Base-by-base conservation (phyloP, 495 filamentous ascomycete species). In the Xylaria longipes region DNA sequence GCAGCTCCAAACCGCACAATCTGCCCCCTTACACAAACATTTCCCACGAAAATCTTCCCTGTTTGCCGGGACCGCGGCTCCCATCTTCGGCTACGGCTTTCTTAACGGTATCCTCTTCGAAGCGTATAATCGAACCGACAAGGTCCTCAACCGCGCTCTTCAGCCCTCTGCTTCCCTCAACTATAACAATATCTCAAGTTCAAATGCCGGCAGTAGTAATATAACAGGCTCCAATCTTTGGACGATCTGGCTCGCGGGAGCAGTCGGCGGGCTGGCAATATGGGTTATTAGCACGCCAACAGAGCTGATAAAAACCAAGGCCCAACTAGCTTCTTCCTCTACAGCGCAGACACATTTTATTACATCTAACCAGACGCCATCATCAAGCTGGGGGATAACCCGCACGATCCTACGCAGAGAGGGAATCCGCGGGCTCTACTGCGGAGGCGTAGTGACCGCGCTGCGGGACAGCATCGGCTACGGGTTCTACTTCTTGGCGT, bases 401-500 rank as follows among this genome's bases (percentile, higher is more conserved):
- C 86, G 85, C 65, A 84, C 89, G 14, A 86, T 94, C 45, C 76
- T 90, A 60, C 84, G 79, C 50, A 78, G 76, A n/a, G 85, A 89
- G 46, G 93, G 94, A 0, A 74, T 92, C 37, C 81, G 84, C 31
- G 94, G 93, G 0, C 76, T 97, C 12, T 97, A 96, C 79, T 84
- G 87, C 69, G 94, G 93, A 33, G 94, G 94, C 37, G 83, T 79
- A 5, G 87, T 97, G 31, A 97, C 95, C 11, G 92, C 91, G 69
- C 78, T 94, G 58, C 84, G 94, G 57, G 94, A 97, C 80, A 89
- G 90, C 68, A 87, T 97, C 69, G 94, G 94, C 25, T 97, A 97
- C 79, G 94, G 94, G 4, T 97, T 97, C 77, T 97, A 97, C 78
- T 97, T 97, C 80, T 94, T 91, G 90, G 89, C 90, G 17, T 98